Conservation (phyloP, 495 filamentous ascomycete species). For the Venustampulla echinocandica region DNA sequence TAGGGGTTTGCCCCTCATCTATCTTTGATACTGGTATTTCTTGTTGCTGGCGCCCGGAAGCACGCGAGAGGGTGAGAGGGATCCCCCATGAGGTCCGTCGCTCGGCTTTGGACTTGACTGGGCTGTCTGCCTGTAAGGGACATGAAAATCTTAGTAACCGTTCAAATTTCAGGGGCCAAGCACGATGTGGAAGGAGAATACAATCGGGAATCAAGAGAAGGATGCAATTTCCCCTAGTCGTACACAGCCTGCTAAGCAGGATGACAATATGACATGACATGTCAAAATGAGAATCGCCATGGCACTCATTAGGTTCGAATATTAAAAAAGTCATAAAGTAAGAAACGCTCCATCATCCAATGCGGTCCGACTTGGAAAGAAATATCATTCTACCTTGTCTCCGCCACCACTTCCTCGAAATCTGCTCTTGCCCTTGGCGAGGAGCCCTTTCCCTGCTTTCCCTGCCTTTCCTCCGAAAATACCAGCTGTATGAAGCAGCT, state of each 20-base stretch:
- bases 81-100: slow-evolving; percentile 28
- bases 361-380: slow-evolving; percentile 28
- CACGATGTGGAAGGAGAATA: slow-evolving; percentile 13
- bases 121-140: slow-evolving; percentile 14
- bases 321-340: slow-evolving; percentile 30
- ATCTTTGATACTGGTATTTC: background rate
- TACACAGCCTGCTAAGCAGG: slow-evolving; percentile 25
- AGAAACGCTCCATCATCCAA: slow-evolving; percentile 23
- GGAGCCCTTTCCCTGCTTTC: slow-evolving; percentile 75
- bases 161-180: slow-evolving; percentile 13
- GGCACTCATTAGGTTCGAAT: slow-evolving; percentile 31
- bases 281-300: slow-evolving; percentile 7
- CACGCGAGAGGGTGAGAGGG: slow-evolving; percentile 13
- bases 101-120: slow-evolving; percentile 20
- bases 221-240: slow-evolving; percentile 22
- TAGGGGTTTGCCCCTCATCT: background rate
- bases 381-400: slow-evolving; percentile 75
- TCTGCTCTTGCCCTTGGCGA: slow-evolving; percentile 79
- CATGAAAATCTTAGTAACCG: slow-evolving; percentile 20
- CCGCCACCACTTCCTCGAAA: slow-evolving; percentile 57
- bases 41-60: slow-evolving; percentile 10
- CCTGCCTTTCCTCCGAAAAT: slow-evolving; percentile 59
- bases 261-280: slow-evolving; percentile 19
- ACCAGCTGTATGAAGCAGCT: slow-evolving; percentile 72
- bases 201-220: slow-evolving; percentile 14